Evolutionary conservation across 164 flowering plant species (phyloP).

Genomic region (Protea cynaroides): DNA sequence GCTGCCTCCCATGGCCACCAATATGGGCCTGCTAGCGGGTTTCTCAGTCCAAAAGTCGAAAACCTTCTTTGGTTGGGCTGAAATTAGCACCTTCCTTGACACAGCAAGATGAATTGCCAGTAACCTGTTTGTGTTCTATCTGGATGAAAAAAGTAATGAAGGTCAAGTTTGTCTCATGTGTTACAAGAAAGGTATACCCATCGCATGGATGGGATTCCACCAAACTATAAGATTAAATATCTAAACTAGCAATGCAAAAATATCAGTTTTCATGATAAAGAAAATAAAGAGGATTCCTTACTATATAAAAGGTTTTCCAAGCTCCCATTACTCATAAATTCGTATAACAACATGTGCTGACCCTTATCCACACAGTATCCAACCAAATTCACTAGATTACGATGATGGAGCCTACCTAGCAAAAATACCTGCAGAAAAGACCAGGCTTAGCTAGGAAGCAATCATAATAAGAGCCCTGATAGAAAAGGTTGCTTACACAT

Average conservation of each 20-base stretch:
- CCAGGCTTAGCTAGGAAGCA: neutral
- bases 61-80: too few species aligned
- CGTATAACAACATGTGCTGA: conserved; percentile 72
- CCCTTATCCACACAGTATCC: conserved; percentile 98
- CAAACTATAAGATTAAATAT: conserved; percentile 1
- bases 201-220: too few species aligned
- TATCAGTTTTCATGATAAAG: neutral
- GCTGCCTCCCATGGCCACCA: too few species aligned
- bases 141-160: neutral
- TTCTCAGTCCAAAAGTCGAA: too few species aligned
- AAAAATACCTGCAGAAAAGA: conserved; percentile 56
- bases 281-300: conserved; percentile 25
- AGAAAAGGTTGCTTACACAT: too few species aligned
- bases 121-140: neutral
- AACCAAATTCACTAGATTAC: conserved; percentile 93
- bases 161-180: neutral
- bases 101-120: neutral
- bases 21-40: too few species aligned
- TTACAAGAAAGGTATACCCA: neutral
- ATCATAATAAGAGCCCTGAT: too few species aligned
- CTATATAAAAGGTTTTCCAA: conserved; percentile 66
- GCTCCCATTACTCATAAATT: conserved; percentile 96
- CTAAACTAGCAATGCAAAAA: neutral
- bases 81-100: neutral
- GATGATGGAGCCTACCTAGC: conserved; percentile 88